phyloP scores from a whole-genome alignment of 768 basidiomycete genomes.

The Calvatia gigantea region DNA sequence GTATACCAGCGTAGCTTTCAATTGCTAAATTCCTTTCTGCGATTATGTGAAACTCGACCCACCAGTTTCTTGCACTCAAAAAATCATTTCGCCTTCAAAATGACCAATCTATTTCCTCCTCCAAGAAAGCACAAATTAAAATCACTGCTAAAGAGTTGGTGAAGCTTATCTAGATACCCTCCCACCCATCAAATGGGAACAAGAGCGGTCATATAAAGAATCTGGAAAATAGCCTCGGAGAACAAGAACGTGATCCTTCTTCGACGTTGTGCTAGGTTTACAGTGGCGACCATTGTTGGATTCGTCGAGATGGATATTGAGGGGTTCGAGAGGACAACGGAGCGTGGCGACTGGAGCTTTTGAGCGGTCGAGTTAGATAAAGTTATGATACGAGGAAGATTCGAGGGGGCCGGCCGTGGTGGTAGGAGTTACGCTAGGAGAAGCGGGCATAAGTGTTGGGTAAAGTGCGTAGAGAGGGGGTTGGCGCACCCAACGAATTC shows the following conservation, averaged over 20 bases:
- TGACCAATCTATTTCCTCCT: too few species aligned
- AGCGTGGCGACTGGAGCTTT: conserved; percentile 89
- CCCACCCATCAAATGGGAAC: conserved; percentile 42
- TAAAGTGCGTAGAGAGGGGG: background rate
- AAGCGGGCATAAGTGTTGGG: background rate
- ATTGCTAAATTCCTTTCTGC: too few species aligned
- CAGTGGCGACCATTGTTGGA: conserved; percentile 51
- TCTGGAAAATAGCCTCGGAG: conserved; percentile 76
- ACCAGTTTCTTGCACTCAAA: too few species aligned
- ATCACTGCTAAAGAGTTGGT: background rate
- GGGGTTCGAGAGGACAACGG: conserved; percentile 85
- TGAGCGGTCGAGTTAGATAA: background rate
- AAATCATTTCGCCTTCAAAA: too few species aligned
- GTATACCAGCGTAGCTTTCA: too few species aligned
- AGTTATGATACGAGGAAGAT: conserved; percentile 26
- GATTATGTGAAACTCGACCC: too few species aligned
- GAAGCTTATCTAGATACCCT: background rate
- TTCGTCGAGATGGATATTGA: conserved; percentile 32
- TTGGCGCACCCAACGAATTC: conserved; percentile 88
- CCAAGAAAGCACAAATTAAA: background rate
- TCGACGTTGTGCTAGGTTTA: conserved; percentile 75
- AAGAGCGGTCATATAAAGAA: conserved; percentile 83
- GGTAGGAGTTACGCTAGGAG: conserved; percentile 73
- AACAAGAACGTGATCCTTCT: conserved; percentile 88
- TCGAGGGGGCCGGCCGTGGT: conserved; percentile 70